Base-by-base conservation (phyloP, 306 rosid genomes). In the Pyrus communis region DNA sequence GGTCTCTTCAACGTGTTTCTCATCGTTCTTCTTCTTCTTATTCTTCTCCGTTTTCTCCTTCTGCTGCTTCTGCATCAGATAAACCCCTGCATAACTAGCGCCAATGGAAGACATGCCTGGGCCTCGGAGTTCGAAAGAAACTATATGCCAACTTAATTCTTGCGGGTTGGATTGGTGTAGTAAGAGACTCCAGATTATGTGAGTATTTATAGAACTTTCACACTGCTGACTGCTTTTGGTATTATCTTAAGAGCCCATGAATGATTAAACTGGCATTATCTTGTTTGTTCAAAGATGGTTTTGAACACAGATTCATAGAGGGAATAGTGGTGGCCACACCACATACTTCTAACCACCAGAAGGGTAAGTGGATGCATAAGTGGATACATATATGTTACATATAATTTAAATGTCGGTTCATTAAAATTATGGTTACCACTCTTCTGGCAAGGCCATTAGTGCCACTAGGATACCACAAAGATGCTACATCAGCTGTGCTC, bases 91-190 rank as follows among this genome's bases (percentile, higher is more conserved):
- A 49, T 77, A 84, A 42, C 81, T 81, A 1, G 82, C 80, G 28
- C 81, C 90, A 35, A 84, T 69, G 57, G 86, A 84, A 35, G 90
- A 77, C 90, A 86, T 83, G 25, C 5, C 23, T 40, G 68, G 31
- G 14, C 1, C 21, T 49, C 21, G 8, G 21, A 14, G 8, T 49
- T 49, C 55, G 55, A 15, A 15, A 15, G 38, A 57, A 77, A 42
- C 59, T 13, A 12, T n/a, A 23, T 0, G 3, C n/a, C 21, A 59
- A 7, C 27, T 30, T 19, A 31, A 14, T 18, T 15, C 55, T 22
- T 57, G 67, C 11, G 4, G 18, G 17, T 25, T 23, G 43, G 43
- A 46, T 52, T 28, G n/a, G 17, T 11, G 30, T 11, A 23, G 66
- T n/a, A 21, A 60, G 30, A 25, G 35, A 4, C 27, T 49, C 59